Base-by-base conservation (phyloP, 768 basidiomycete species). In the Clitopilus hobsonii region DNA sequence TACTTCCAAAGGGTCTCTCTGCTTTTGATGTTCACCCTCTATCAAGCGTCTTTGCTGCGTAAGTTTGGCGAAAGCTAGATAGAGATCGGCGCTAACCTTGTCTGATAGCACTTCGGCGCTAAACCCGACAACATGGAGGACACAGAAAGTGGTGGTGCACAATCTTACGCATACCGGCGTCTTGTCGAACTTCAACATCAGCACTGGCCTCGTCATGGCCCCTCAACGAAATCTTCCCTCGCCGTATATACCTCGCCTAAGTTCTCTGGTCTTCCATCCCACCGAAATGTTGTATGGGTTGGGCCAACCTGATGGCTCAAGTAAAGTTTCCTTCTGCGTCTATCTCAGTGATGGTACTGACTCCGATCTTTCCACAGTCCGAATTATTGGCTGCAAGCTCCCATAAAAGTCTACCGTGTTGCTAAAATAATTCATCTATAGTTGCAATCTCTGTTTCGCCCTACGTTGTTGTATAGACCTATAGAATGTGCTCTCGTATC, bases 1-100 rank as follows among this genome's bases (percentile, higher is more conserved):
- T 83, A 22, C 83, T 88, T 59, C 80, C 82, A 1, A 71, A 83
- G 26, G 94, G 94, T 8, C 74, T 98, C 48, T 83, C 91, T 8
- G 81, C 87, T 1, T 89, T 98, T 60, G 94, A 97, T 59, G 85
- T 91, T 1, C 97, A 99, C 69, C 76, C 87, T 8, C 80, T 86
- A 51, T 81, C 91, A 0, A 83, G 85, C 32, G 87, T 98, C 16
- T 91, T 96, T 67, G 93, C 91, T 22, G 80, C 84, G 93, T 96
- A 66, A 69, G 89, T 78, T n/a, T 36, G n/a, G n/a, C n/a, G n/a
- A n/a, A n/a, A n/a, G n/a, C n/a, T n/a, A n/a, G n/a, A n/a, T n/a
- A n/a, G n/a, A n/a, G n/a, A n/a, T n/a, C n/a, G n/a, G n/a, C n/a
- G 4, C 56, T 59, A 64, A 51, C 13, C 32, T 52, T 23, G 49